Evolutionary conservation across 805 yeast genomes (phyloP), one percentile per base, ranked within the genome.

Genomic region (Pichia scutulata): DNA sequence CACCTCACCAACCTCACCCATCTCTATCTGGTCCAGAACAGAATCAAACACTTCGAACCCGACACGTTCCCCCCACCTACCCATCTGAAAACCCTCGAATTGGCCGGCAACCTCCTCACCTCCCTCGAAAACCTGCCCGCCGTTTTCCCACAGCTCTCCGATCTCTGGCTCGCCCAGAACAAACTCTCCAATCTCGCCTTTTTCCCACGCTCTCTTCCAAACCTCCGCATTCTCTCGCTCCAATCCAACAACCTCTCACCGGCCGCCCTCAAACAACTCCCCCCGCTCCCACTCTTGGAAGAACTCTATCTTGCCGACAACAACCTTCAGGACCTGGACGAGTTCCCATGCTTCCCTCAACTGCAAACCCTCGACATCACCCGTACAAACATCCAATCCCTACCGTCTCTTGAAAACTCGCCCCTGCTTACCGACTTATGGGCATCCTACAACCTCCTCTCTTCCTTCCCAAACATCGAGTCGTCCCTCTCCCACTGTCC

Each of bases 221-320:
- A n/a, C 4, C 37, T 33, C 37, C 37, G 37, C 37, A 33, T 33
- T 9, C 37, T 33, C 37, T 33, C 37, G 10, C 37, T 33, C 18
- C 37, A 33, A 12, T 16, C 19, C 37, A 33, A 33, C 37, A 16
- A n/a, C 9, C 37, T 33, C 37, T 33, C 37, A 18, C 19, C 37
- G 9, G 78, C 81, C 3, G 84, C 82, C 60, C 70, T 93, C 33
- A 95, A 89, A 68, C 95, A 95, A 2, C 72, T 93, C 54, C 95
- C 87, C 37, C 74, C 76, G 9, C 72, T 90, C 52, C 76, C 65
- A 21, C 81, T 81, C 57, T 70, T 93, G 48, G 93, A 89, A 67
- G 98, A 93, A 65, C 71, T 93, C 23, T 93, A 93, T 63, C 67
- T 93, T 14, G 83, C 97, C 7, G 90, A 89, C 66, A 93, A 93